These are phyloP conservation scores for Inga leiocalycina DNA, from an alignment of 306 rosid genomes.

Conservation along the genomic window DNA sequence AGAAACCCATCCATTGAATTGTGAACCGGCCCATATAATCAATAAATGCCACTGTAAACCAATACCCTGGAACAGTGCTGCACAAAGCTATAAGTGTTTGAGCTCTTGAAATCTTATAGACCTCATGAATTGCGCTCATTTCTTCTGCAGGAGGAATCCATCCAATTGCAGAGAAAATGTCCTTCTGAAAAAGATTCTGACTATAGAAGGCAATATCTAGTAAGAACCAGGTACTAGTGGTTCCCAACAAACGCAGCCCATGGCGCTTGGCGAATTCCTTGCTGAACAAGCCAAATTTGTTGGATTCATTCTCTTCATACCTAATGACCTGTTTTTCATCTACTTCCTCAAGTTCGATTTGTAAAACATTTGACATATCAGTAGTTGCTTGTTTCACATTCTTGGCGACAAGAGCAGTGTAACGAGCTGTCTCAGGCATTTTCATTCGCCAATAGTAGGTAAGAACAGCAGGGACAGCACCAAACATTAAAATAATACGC, in stretches of 20 bases:
- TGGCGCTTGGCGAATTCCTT: slow-evolving; percentile 61
- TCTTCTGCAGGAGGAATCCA: slow-evolving; percentile 68
- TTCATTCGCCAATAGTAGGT: slow-evolving; percentile 97
- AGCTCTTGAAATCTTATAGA: slow-evolving; percentile 71
- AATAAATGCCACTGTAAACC: slow-evolving; percentile 75
- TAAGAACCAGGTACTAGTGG: slow-evolving; percentile 77
- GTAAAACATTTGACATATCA: slow-evolving; percentile 83
- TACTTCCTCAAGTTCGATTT: slow-evolving; percentile 62
- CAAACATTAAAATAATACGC: slow-evolving; percentile 78
- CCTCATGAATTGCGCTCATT: slow-evolving; percentile 82
- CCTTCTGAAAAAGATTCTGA: slow-evolving; percentile 91
- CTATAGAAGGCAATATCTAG: slow-evolving; percentile 89
- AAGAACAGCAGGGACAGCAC: slow-evolving; percentile 69
- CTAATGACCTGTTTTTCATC: slow-evolving; percentile 43
- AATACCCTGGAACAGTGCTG: slow-evolving; percentile 91
- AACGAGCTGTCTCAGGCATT: slow-evolving; percentile 93
- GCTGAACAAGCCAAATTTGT: slow-evolving; percentile 63
- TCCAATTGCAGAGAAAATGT: slow-evolving; percentile 72
- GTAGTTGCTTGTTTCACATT: slow-evolving; percentile 73
- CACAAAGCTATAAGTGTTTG: slow-evolving; percentile 84
- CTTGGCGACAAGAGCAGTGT: slow-evolving; percentile 78
- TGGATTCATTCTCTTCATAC: not conserved
- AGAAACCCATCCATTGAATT: slow-evolving; percentile 85
- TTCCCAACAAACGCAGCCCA: slow-evolving; percentile 78
- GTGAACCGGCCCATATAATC: slow-evolving; percentile 77